These are phyloP conservation scores for Blastocystis hominis DNA, from an alignment of 352 stramenopile genomes.

Conservation along the genomic window DNA sequence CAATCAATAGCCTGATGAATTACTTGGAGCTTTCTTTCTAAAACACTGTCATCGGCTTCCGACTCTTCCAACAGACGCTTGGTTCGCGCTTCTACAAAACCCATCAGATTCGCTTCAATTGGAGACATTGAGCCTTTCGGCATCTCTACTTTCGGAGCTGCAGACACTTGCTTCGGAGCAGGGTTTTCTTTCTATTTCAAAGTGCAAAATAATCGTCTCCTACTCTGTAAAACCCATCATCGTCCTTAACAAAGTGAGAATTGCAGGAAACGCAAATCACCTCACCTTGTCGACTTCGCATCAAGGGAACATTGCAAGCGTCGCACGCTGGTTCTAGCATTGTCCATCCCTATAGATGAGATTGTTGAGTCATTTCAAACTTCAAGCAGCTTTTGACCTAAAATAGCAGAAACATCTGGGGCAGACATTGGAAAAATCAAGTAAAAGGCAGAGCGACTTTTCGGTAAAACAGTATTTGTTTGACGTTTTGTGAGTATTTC, in stretches of 20 bases:
- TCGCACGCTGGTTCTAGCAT: not conserved
- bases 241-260: not conserved
- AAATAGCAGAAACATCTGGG: not conserved
- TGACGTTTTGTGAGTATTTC: not conserved
- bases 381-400: constrained; percentile 38
- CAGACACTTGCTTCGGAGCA: not conserved
- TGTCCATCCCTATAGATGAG: not conserved
- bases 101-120: not conserved
- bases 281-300: constrained; percentile 9
- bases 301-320: constrained; percentile 6
- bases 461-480: not conserved
- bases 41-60: not conserved
- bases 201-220: not conserved
- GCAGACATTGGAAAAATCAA: not conserved
- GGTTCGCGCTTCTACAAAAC: not conserved
- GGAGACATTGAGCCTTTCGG: not conserved
- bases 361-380: not conserved
- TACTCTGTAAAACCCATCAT: not conserved
- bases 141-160: not conserved
- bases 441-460: not conserved
- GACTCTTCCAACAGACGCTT: not conserved
- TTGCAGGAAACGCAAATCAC: constrained; percentile 32
- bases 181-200: constrained; percentile 8
- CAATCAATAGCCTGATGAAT: not conserved
- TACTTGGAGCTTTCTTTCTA: constrained; percentile 10